A percentile compares a stretch with the other conserved stretches of the same genome.
Evolutionary conservation across 495 filamentous ascomycete genomes (phyloP).

Genomic region (Hypoxylon subgilvum): DNA sequence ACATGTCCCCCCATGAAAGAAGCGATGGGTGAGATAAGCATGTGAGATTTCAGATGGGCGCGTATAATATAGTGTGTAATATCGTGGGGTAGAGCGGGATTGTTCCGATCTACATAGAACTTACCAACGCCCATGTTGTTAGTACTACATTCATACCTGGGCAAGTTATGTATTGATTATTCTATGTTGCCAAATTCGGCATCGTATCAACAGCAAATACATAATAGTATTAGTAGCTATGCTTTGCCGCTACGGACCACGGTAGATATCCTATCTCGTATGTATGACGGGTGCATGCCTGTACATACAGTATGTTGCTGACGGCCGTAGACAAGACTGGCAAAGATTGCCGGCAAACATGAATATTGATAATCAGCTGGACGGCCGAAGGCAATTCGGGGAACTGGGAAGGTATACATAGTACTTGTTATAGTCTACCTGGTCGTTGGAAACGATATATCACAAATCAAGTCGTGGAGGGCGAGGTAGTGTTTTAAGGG

Average conservation of each 20-base stretch:
- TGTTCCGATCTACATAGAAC: slow-evolving; percentile 18
- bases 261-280: slow-evolving; percentile 16
- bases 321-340: slow-evolving; percentile 13
- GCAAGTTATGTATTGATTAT: slow-evolving; percentile 8
- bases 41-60: slow-evolving; percentile 16
- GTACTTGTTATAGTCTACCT: too few relatives aligned
- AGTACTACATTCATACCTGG: too few relatives aligned
- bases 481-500: background rate
- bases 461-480: slow-evolving; percentile 4
- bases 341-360: slow-evolving; percentile 10
- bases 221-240: too few relatives aligned
- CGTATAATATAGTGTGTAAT: too few relatives aligned
- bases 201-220: too few relatives aligned
- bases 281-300: too few relatives aligned
- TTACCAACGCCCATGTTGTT: slow-evolving; percentile 14
- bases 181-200: slow-evolving; percentile 1
- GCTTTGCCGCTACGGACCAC: too few relatives aligned
- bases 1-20: slow-evolving; percentile 3
- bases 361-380: slow-evolving; percentile 5
- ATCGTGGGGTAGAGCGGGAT: slow-evolving; percentile 39
- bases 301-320: slow-evolving; percentile 8
- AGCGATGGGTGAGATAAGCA: slow-evolving; percentile 26
- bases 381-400: background rate
- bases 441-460: slow-evolving; percentile 35
- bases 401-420: background rate